These are phyloP conservation scores for Francoa sonchifolia DNA, from an alignment of 441 rosid genomes.

Conservation along the genomic window DNA sequence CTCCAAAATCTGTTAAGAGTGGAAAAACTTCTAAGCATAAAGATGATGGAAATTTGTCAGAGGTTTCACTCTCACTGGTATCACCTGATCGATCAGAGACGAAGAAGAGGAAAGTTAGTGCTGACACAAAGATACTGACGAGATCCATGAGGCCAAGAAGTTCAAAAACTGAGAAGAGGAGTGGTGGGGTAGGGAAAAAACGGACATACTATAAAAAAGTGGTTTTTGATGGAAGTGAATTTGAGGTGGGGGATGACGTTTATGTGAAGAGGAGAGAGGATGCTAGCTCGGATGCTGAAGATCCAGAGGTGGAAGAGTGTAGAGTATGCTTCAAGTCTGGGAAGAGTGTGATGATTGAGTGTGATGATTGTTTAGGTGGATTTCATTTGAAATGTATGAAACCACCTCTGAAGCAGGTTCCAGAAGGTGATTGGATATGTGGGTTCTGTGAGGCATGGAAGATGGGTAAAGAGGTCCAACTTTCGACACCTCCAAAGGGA, in stretches of 20 bases:
- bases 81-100: slow-evolving; percentile 49
- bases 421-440: slow-evolving; percentile 87
- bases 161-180: slow-evolving; percentile 10
- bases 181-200: slow-evolving; percentile 15
- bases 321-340: slow-evolving; percentile 61
- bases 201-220: slow-evolving; percentile 61
- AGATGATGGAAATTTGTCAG: slow-evolving; percentile 12
- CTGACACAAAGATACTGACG: slow-evolving; percentile 13
- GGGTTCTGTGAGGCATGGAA: slow-evolving; percentile 50
- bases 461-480: slow-evolving; percentile 34
- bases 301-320: slow-evolving; percentile 70
- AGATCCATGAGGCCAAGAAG: slow-evolving; percentile 13
- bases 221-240: slow-evolving; percentile 57
- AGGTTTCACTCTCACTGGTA: slow-evolving; percentile 29
- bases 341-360: slow-evolving; percentile 60
- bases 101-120: slow-evolving; percentile 34
- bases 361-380: slow-evolving; percentile 81
- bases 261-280: slow-evolving; percentile 85
- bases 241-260: slow-evolving; percentile 68
- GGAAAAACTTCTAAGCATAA: slow-evolving; percentile 9
- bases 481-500: slow-evolving; percentile 52
- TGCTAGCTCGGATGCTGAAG: slow-evolving; percentile 44
- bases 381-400: slow-evolving; percentile 91
- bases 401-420: slow-evolving; percentile 63
- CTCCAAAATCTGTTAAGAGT: slow-evolving; percentile 5